Base-by-base conservation (phyloP, 208 protist species). In the Acanthamoeba castellanii region DNA sequence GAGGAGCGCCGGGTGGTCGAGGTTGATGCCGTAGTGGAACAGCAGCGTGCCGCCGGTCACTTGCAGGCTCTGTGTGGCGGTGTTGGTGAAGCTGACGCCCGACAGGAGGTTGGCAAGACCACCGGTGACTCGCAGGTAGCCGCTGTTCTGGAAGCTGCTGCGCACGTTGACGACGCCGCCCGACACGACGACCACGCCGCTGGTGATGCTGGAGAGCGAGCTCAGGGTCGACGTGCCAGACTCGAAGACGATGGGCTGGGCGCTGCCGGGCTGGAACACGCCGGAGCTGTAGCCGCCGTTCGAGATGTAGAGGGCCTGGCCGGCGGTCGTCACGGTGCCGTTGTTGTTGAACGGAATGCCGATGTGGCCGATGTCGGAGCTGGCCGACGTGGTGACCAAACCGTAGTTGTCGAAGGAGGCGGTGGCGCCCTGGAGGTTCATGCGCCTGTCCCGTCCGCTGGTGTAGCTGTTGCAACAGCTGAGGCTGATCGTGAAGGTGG, bases 311-410 rank as follows among this genome's bases (percentile, higher is more conserved):
- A 93, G 27, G 25, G 8, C 8, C 32, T 50, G 27, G 14, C 30
- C 61, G 64, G 64, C 64, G 22, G 88, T 81, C 18, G 52, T 93
- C 30, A 55, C 66, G 64, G 88, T 93, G 52, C 88, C 88, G 66
- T 93, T 93, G 88, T 93, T 93, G 70, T 93, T 93, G 88, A 93
- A 93, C n/a, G 88, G 30, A 30, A 93, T 59, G 42, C 32, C 37
- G 88, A 93, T 81, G 47, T 45, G 66, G 45, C 66, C 70, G 4
- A 50, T 16, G 47, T 88, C 45, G 42, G 25, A 16, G 22, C 27
- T 25, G 66, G 30, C 88, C 20, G 22, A n/a, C 45, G 61, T 57
- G 52, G 87, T 78, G 32, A 93, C 88, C 25, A 57, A 14, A 30
- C 88, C 88, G 88, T 81, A 93, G 37, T 93, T 93, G 66, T 93